phyloP scores from a whole-genome alignment of 2,329 filamentous ascomycete species.

The Rhynchosporium graminicola region DNA sequence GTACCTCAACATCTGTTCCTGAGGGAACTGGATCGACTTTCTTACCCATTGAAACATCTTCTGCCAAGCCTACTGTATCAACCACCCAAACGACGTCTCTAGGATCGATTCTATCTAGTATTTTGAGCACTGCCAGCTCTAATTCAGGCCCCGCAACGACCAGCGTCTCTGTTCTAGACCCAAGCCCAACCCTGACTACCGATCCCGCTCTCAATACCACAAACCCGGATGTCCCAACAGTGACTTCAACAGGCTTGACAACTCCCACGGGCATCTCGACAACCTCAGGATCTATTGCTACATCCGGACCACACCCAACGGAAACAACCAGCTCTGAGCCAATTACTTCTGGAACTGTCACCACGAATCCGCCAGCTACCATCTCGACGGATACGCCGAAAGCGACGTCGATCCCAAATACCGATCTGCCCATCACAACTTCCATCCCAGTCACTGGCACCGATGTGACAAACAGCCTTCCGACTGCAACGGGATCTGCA shows the following conservation, averaged over 20 bases:
- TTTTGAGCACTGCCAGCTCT: slow-evolving; percentile 12
- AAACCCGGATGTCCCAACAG: not conserved
- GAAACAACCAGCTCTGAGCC: not conserved
- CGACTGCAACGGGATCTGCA: slow-evolving; percentile 5
- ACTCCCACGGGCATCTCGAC: slow-evolving; percentile 2
- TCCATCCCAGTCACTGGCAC: slow-evolving; percentile 6
- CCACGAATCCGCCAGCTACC: slow-evolving; percentile 8
- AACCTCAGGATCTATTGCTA: not conserved
- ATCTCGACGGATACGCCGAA: slow-evolving; percentile 2
- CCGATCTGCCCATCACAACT: slow-evolving; percentile 9
- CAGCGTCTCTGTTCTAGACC: not conserved
- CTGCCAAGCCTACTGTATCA: slow-evolving; percentile 9
- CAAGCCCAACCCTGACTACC: slow-evolving; percentile 5
- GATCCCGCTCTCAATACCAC: not conserved
- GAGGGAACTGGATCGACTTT: slow-evolving; percentile 20
- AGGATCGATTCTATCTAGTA: slow-evolving; percentile 23
- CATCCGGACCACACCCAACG: not conserved
- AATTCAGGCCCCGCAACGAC: not conserved
- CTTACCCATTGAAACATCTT: not conserved
- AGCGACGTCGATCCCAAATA: not conserved
- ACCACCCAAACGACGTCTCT: slow-evolving; percentile 17
- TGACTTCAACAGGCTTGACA: slow-evolving; percentile 9
- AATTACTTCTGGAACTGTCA: not conserved
- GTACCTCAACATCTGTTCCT: not conserved
- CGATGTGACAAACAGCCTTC: slow-evolving; percentile 3